A percentile compares a stretch with the other conserved stretches of the same genome.
These are phyloP conservation scores for Lactarius trivialis DNA, from an alignment of 768 basidiomycete genomes.

Conservation along the genomic window DNA sequence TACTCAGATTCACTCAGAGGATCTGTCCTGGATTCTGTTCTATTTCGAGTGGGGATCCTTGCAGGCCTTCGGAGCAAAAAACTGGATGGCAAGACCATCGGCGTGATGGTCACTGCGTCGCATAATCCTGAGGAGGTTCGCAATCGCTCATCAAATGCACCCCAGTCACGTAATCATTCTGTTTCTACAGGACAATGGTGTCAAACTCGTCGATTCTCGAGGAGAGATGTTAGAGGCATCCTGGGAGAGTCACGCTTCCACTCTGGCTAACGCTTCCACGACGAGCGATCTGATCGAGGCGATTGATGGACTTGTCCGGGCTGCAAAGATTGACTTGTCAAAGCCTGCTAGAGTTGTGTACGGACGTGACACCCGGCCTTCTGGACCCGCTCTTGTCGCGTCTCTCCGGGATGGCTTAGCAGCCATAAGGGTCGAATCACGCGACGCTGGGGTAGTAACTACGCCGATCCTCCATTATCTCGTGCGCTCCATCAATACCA, in stretches of 20 bases:
- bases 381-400: constrained; percentile 65
- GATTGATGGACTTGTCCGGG: constrained; percentile 55
- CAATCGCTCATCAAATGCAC: constrained; percentile 28
- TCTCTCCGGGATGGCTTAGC: constrained; percentile 80
- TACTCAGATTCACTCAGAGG: constrained; percentile 41
- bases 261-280: constrained; percentile 74
- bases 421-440: constrained; percentile 59
- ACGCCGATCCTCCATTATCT: constrained; percentile 96
- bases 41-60: constrained; percentile 88
- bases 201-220: constrained; percentile 93
- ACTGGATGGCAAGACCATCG: constrained; percentile 85
- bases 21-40: constrained; percentile 72
- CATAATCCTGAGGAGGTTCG: constrained; percentile 89
- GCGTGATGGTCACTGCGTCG: constrained; percentile 99
- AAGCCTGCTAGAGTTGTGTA: constrained; percentile 81
- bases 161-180: constrained; percentile 6
- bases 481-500: constrained; percentile 83
- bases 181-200: constrained; percentile 81
- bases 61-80: constrained; percentile 88
- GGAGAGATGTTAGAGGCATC: constrained; percentile 95
- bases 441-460: constrained; percentile 80
- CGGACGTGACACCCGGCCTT: constrained; percentile 89
- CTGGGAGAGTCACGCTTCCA: constrained; percentile 88
- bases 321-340: constrained; percentile 66
- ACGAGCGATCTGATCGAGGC: constrained; percentile 65